Conservation (phyloP, 805 yeast species). For the Starmerella lactis-condensi region DNA sequence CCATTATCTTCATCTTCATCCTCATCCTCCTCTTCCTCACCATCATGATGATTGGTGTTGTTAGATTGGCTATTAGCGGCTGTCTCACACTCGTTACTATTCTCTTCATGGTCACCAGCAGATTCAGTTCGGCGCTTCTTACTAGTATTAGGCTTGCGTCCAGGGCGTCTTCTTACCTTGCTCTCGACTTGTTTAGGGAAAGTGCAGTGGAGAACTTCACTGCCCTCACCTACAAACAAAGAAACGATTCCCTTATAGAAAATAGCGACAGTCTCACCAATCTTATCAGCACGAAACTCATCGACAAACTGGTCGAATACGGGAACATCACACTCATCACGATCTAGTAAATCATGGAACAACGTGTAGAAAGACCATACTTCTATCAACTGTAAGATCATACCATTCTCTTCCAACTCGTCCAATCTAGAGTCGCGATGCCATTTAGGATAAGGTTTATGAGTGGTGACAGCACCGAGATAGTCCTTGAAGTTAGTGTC, state of each 20-base stretch:
- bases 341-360: conserved; percentile 40
- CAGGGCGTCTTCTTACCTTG: not conserved
- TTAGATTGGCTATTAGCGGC: conserved; percentile 2
- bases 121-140: conserved; percentile 2
- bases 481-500: conserved; percentile 3
- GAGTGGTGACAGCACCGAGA: conserved; percentile 3
- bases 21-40: conserved; percentile 18
- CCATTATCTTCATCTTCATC: conserved; percentile 13
- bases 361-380: conserved; percentile 60
- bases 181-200: conserved; percentile 5
- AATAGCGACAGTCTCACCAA: conserved; percentile 33
- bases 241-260: conserved; percentile 48
- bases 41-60: conserved; percentile 19
- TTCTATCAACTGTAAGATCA: conserved; percentile 29
- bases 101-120: not conserved
- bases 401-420: conserved; percentile 4
- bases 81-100: not conserved
- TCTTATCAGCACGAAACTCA: conserved; percentile 27
- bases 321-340: conserved; percentile 36
- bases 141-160: too few relatives aligned
- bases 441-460: conserved; percentile 15
- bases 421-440: conserved; percentile 7
- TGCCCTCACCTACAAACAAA: conserved; percentile 29
- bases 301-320: conserved; percentile 63
- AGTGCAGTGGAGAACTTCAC: conserved; percentile 9